These are phyloP conservation scores for Bjerkandera adusta DNA, from an alignment of 1,284 basidiomycete species.

Conservation along the genomic window DNA sequence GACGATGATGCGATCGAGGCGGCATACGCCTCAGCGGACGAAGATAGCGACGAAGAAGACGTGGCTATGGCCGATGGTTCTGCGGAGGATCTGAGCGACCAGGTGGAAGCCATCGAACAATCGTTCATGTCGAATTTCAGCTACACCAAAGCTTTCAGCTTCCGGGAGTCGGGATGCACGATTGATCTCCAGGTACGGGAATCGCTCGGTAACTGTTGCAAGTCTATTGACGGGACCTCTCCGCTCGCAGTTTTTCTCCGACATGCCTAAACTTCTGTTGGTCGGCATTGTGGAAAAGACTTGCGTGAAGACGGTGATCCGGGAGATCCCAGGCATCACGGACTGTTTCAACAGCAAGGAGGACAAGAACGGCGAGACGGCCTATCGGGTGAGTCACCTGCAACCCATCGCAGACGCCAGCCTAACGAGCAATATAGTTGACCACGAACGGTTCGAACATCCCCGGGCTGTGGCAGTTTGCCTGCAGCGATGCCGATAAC, in stretches of 20 bases:
- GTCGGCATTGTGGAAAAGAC: constrained; percentile 89
- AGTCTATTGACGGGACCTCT: too few relatives aligned
- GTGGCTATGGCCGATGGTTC: constrained; percentile 24
- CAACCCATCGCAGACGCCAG: neutral
- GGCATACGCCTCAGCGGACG: constrained; percentile 52
- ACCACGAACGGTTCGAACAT: constrained; percentile 93
- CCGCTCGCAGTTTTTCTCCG: constrained; percentile 53
- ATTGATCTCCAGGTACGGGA: constrained; percentile 81
- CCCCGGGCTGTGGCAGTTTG: constrained; percentile 87
- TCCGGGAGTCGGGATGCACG: constrained; percentile 70
- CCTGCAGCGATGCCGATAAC: constrained; percentile 55
- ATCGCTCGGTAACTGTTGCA: too few relatives aligned
- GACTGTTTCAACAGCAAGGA: constrained; percentile 78
- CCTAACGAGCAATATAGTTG: constrained; percentile 40
- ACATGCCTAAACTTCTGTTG: constrained; percentile 87
- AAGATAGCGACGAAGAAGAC: constrained; percentile 28
- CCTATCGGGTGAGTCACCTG: constrained; percentile 41
- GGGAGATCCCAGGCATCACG: constrained; percentile 84
- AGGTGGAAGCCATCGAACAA: constrained; percentile 45
- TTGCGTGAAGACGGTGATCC: constrained; percentile 81
- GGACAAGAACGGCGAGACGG: constrained; percentile 51
- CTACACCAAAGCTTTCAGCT: constrained; percentile 72
- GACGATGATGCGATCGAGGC: constrained; percentile 72
- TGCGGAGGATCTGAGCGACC: constrained; percentile 39
- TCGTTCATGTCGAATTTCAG: constrained; percentile 52